Evolutionary conservation across 768 basidiomycete genomes (phyloP).

Genomic region (Hemileccinum impolitum): DNA sequence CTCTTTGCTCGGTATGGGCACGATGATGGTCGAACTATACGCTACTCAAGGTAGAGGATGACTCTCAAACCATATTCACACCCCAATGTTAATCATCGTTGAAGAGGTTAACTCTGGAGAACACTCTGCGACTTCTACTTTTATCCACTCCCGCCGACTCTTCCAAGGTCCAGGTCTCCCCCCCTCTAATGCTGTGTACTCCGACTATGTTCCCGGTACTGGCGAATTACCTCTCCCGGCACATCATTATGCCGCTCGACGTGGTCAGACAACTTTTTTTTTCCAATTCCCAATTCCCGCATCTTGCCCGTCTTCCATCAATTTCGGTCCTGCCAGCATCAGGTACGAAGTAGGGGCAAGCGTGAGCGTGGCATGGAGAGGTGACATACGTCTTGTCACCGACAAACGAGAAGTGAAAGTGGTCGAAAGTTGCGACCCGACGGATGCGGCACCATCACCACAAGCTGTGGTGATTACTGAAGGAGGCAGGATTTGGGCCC

Average conservation of each 20-base stretch:
- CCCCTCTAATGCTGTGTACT: constrained; percentile 78
- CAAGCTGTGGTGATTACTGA: constrained; percentile 70
- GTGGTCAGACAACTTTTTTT: constrained; percentile 73
- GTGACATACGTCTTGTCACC: constrained; percentile 64
- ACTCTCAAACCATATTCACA: neutral
- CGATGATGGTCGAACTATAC: constrained; percentile 76
- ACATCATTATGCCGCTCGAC: constrained; percentile 68
- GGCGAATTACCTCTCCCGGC: constrained; percentile 61
- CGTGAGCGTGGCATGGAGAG: constrained; percentile 73
- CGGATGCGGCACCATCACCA: constrained; percentile 36
- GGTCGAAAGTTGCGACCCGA: constrained; percentile 49
- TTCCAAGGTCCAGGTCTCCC: constrained; percentile 83
- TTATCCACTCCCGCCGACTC: constrained; percentile 63
- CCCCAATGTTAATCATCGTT: constrained; percentile 5
- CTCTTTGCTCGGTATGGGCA: constrained; percentile 64
- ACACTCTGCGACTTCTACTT: constrained; percentile 77
- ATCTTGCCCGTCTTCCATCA: constrained; percentile 66
- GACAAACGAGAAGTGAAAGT: constrained; percentile 61
- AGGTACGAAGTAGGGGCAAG: constrained; percentile 73
- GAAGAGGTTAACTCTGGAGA: constrained; percentile 74
- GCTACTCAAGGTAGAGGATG: constrained; percentile 58
- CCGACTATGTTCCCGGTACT: constrained; percentile 44
- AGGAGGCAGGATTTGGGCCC: constrained; percentile 76
- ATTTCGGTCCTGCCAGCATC: constrained; percentile 66
- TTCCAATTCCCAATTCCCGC: constrained; percentile 72